Conservation (phyloP, 331 rosid genomes). For the Quercus phellos region DNA sequence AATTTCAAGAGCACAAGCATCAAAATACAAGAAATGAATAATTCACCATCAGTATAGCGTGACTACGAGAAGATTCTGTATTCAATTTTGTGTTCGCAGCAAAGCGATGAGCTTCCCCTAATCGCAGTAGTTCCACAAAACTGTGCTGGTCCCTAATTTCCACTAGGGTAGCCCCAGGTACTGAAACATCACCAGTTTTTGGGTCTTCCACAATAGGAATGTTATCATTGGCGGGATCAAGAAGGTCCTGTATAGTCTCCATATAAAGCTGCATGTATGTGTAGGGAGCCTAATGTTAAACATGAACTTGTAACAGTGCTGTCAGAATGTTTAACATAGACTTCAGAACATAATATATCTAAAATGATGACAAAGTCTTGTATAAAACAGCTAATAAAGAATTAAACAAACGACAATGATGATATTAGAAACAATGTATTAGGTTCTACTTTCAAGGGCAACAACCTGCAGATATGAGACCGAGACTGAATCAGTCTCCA, state of each 20-base stretch:
- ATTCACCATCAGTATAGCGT: constrained; percentile 91
- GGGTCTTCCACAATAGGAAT: constrained; percentile 90
- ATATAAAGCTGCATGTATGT: constrained; percentile 74
- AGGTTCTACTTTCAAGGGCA: constrained; percentile 14
- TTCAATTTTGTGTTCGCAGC: constrained; percentile 96
- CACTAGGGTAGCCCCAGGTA: constrained; percentile 86
- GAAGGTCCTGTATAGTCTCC: constrained; percentile 96
- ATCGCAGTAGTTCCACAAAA: constrained; percentile 72
- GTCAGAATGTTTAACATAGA: constrained; percentile 7
- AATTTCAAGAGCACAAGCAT: constrained; percentile 23
- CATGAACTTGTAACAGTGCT: constrained; percentile 10
- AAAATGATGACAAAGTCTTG: background rate
- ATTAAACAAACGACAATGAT: background rate
- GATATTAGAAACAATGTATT: constrained; percentile 4
- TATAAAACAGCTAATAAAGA: background rate
- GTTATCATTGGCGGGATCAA: constrained; percentile 90
- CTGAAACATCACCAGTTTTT: constrained; percentile 91
- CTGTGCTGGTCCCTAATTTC: constrained; percentile 85
- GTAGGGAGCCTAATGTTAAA: constrained; percentile 22
- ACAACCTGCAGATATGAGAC: constrained; percentile 93
- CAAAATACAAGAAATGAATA: constrained; percentile 18
- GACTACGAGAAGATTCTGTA: constrained; percentile 98
- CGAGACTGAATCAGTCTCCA: constrained; percentile 68
- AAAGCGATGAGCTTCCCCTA: constrained; percentile 96
- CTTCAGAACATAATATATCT: background rate